Base-by-base conservation (phyloP, 1,284 basidiomycete species). In the Cutaneotrichosporon cutaneum region DNA sequence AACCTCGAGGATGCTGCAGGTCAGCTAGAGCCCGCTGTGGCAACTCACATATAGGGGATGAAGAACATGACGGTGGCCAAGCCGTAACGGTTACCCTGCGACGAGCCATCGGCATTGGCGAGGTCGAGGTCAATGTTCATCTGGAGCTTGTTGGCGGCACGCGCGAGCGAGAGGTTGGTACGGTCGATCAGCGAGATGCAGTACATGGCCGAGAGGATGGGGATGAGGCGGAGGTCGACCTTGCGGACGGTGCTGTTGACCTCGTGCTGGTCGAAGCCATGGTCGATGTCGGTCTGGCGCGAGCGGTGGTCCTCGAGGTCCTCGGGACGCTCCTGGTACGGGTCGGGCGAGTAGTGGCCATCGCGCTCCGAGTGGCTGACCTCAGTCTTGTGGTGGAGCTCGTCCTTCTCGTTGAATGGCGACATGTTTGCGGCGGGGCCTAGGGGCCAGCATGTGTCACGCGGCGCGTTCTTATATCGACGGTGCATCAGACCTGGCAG, bases 61-160 rank as follows among this genome's bases (percentile, higher is more conserved):
- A 77, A 79, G 68, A 79, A 77, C 21, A 76, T 62, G 45, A 78
- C 63, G 2, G 73, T 70, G 58, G 75, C 70, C 59, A 79, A 72
- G 39, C 72, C 70, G 67, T 78, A 80, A 27, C 76, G 70, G 42
- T 79, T 73, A 24, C 74, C 77, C 16, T n/a, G 13, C 0, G 21
- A 30, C 21, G 66, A 54, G 26, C 69, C 45, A 73, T 54, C 35
- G 21, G 71, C 56, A 6, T 57, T 73, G 30, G 47, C 45, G 24
- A 76, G 33, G 68, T 70, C 21, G 2, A 80, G 64, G 16, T 67
- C 72, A 11, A 50, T 39, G 30, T 66, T 65, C 69, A 77, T 77
- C 32, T 58, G 30, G 22, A 22, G 32, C 18, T 66, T 44, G 59
- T 66, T 66, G 48, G 64, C 61, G 3, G 53, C 33, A 11, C 64